Evolutionary conservation across 2,329 filamentous ascomycete genomes (phyloP), one percentile per base, ranked within the genome.

Genomic region (Didymella lethalis): DNA sequence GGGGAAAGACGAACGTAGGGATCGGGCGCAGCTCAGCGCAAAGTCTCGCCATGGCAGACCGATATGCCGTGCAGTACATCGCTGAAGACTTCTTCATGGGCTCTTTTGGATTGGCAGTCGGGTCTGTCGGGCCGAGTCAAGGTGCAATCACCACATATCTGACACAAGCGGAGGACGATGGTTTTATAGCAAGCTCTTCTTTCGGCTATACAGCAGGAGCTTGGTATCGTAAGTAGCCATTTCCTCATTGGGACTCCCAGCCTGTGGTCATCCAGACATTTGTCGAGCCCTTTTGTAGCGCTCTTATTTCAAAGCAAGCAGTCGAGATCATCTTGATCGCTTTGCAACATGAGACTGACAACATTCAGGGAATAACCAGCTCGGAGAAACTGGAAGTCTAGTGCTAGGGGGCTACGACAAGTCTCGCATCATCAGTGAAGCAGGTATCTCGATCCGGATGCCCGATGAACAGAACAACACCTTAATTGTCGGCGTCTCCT

Each of bases 361-460:
- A 11, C n/a, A 1, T 12, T 2, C 8, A 77, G 74, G 66, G n/a
- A 74, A 74, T 26, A 65, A 65, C 34, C 31, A 53, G 4, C 64
- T 62, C n/a, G 74, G 62, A 64, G 52, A 31, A 2, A 51, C 54
- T 2, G 76, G 69, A 20, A 78, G 64, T 40, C 67, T 80, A 5
- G 72, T 78, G 0, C 64, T 81, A 1, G 79, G 80, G 12, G 79
- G 80, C 6, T 81, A 77, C 50, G 79, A 82, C 54, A 57, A 65
- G 29, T 67, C 74, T 0, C 71, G 77, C 10, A 54, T 65, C 10
- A 51, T 59, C 14, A 71, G 2, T 59, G 57, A 1, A 66, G 57
- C 7, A 63, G 72, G 31, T 3, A 16, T 32, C 20, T 7, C 18
- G 3, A 67, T 76, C 57, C 63, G 66, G 0, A 67, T 50, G 44